Percentiles rank a stretch among this genome's conserved stretches.
These are phyloP conservation scores for Diplogelasinospora grovesii DNA, from an alignment of 495 filamentous ascomycete genomes.

Conservation along the genomic window DNA sequence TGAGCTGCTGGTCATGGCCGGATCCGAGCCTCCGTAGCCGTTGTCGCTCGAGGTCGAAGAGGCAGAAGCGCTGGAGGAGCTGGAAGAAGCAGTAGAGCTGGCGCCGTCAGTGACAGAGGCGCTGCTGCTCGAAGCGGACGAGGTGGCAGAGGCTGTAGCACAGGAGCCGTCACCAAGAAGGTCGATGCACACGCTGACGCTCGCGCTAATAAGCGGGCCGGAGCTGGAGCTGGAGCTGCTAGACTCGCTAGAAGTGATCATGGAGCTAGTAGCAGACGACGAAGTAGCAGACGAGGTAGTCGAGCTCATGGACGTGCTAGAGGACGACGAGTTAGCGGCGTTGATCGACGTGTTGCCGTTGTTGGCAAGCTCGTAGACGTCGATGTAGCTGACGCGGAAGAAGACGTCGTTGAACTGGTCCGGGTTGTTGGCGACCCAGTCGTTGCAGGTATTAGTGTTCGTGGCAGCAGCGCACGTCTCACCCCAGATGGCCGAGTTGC, in stretches of 20 bases:
- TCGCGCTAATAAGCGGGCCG: no score
- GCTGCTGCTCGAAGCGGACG: conserved; percentile 38
- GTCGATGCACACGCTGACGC: no score
- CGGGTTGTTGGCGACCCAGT: conserved; percentile 55
- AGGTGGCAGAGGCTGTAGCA: not conserved
- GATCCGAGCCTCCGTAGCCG: conserved; percentile 35
- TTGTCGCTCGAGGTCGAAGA: conserved; percentile 3
- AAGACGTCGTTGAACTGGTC: conserved; percentile 48
- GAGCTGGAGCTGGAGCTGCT: no score
- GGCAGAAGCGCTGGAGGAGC: conserved; percentile 5
- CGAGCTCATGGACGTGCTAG: conserved; percentile 27
- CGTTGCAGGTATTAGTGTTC: conserved; percentile 35
- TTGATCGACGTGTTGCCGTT: conserved; percentile 34
- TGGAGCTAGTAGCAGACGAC: conserved; percentile 41
- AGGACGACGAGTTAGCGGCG: conserved; percentile 15
- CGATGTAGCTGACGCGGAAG: conserved; percentile 51
- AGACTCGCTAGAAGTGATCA: not conserved
- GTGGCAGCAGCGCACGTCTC: conserved; percentile 16
- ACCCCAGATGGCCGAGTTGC: conserved; percentile 19
- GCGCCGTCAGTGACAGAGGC: conserved; percentile 1
- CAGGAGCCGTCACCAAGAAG: no score
- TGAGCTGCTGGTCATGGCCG: conserved; percentile 14
- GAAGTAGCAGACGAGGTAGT: conserved; percentile 33
- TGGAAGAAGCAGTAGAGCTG: conserved; percentile 4
- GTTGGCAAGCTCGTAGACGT: conserved; percentile 33